phyloP scores from a whole-genome alignment of 768 basidiomycete genomes.

The Dioszegia aurantiaca region DNA sequence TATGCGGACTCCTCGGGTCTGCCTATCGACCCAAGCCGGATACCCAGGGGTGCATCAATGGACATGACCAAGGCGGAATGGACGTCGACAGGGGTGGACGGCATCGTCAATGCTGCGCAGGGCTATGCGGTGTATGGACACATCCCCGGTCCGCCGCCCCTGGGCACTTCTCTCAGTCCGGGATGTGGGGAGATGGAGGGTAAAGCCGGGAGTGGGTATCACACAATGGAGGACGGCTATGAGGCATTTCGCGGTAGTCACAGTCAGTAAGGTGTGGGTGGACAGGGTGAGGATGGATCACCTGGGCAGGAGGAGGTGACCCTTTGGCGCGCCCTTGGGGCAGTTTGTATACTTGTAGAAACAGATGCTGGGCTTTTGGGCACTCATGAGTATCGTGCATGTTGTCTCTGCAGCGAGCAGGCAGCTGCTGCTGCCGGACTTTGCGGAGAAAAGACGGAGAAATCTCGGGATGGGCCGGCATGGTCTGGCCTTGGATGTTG shows the following conservation, averaged over 20 bases:
- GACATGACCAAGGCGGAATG: conserved; percentile 3
- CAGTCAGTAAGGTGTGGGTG: neutral
- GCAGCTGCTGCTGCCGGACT: no score
- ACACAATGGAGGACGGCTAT: neutral
- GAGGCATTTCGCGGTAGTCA: no score
- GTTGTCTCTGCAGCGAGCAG: no score
- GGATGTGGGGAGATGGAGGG: neutral
- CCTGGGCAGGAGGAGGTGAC: no score
- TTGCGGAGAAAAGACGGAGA: no score
- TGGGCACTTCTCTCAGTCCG: neutral
- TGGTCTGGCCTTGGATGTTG: no score
- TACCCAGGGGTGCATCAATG: neutral
- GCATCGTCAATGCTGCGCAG: neutral
- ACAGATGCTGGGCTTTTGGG: no score
- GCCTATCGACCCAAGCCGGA: neutral
- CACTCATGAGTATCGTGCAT: no score
- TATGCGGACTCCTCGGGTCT: no score
- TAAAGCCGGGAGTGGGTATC: neutral
- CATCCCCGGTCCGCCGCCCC: conserved; percentile 6
- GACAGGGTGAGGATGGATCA: neutral
- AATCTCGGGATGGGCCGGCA: no score
- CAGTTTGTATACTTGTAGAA: no score
- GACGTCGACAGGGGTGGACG: neutral
- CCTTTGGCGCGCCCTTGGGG: no score
- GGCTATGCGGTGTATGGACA: conserved; percentile 14